Evolutionary conservation across 148 eudicot genomes (phyloP).

Genomic region (Chenopodium berlandieri): DNA sequence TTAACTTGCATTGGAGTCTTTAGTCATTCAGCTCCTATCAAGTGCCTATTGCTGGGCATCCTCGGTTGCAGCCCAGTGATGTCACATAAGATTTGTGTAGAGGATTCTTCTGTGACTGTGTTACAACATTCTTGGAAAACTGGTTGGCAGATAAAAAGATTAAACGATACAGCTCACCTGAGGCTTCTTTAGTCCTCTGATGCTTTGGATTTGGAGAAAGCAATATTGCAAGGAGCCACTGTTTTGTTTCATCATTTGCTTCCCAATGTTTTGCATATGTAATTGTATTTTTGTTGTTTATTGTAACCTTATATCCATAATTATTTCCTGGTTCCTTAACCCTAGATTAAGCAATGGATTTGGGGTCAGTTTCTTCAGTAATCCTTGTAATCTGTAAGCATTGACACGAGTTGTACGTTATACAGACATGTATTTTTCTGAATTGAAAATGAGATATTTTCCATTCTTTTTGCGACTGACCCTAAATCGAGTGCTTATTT

Average conservation of each 20-base stretch:
- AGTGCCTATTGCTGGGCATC: constrained; percentile 80
- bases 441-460: constrained; percentile 14
- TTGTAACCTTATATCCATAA: constrained; percentile 16
- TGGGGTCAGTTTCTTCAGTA: constrained; percentile 20
- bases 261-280: constrained; percentile 20
- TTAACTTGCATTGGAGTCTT: constrained; percentile 71
- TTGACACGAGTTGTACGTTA: constrained; percentile 24
- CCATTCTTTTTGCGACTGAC: background rate
- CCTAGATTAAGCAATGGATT: constrained; percentile 17
- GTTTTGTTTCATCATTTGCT: background rate
- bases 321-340: constrained; percentile 14
- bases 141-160: constrained; percentile 94
- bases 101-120: constrained; percentile 90
- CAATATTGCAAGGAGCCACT: background rate
- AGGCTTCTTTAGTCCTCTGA: constrained; percentile 61
- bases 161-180: constrained; percentile 92
- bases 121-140: constrained; percentile 81
- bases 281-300: constrained; percentile 25
- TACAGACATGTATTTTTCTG: constrained; percentile 20
- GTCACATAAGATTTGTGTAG: constrained; percentile 78
- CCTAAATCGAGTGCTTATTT: constrained; percentile 3
- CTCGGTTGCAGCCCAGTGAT: constrained; percentile 80
- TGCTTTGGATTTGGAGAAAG: background rate
- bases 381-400: constrained; percentile 22
- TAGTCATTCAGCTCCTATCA: constrained; percentile 79